Percentiles rank a stretch among this genome's conserved stretches.
Conservation (phyloP, 441 rosid genomes). For the Hura crepitans region DNA sequence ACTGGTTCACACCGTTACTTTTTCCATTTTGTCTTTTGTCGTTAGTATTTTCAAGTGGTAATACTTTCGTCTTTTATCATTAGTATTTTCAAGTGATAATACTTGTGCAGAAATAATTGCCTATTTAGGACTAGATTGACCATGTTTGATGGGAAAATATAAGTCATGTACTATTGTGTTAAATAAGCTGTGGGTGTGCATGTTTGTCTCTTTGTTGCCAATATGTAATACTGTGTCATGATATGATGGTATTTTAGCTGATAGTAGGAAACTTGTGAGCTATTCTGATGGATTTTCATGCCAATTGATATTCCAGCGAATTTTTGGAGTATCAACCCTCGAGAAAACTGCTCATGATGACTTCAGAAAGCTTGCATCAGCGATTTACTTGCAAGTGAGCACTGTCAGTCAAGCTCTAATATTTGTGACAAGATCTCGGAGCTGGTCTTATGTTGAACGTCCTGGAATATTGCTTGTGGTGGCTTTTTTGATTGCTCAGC, state of each 20-base stretch:
- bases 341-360: slow-evolving; percentile 90
- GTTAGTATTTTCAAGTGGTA: background rate
- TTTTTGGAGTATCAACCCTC: slow-evolving; percentile 75
- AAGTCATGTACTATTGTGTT: background rate
- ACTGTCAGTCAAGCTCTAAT: slow-evolving; percentile 94
- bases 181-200: background rate
- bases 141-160: background rate
- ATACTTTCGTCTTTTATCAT: background rate
- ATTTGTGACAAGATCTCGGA: slow-evolving; percentile 87
- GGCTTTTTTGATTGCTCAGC: slow-evolving; percentile 81
- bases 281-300: slow-evolving; percentile 16
- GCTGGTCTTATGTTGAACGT: slow-evolving; percentile 93
- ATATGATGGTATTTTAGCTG: background rate
- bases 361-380: slow-evolving; percentile 92
- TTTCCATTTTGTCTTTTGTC: too few relatives aligned
- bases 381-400: slow-evolving; percentile 94
- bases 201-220: background rate
- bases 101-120: too few relatives aligned
- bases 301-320: slow-evolving; percentile 41
- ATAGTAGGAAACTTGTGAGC: background rate
- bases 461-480: slow-evolving; percentile 71
- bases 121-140: too few relatives aligned
- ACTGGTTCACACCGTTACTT: background rate
- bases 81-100: too few relatives aligned
- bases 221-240: background rate